These are phyloP conservation scores for Penicillium paxilli DNA, from an alignment of 495 filamentous ascomycete genomes.

Conservation along the genomic window DNA sequence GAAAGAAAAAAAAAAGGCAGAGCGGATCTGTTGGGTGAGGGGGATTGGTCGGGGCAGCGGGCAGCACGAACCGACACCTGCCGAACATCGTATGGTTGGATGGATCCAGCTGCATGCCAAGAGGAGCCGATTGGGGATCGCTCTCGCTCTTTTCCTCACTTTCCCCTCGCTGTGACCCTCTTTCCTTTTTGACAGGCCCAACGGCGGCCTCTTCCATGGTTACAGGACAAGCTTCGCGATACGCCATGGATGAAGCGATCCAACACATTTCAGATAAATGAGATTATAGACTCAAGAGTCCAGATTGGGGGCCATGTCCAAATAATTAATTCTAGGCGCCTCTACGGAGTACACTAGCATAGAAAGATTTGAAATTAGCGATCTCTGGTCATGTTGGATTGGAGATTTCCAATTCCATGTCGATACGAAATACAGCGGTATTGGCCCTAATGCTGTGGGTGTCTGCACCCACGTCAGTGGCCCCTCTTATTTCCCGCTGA, in stretches of 20 bases:
- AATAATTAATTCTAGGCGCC: too few species aligned
- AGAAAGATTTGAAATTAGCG: too few species aligned
- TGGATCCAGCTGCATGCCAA: not conserved
- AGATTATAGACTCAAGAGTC: not conserved
- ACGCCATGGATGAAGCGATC: not conserved
- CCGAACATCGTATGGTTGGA: not conserved
- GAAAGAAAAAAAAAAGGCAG: not conserved
- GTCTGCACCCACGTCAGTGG: constrained; percentile 1
- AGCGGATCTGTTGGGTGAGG: not conserved
- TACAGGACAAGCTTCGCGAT: not conserved
- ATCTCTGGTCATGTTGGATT: too few species aligned
- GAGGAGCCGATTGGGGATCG: not conserved
- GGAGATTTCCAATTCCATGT: not conserved
- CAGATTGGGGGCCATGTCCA: not conserved
- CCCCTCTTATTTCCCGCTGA: too few species aligned
- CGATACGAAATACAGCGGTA: not conserved
- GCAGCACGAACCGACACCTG: not conserved
- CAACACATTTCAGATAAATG: too few species aligned
- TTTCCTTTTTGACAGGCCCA: not conserved
- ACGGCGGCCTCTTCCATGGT: constrained; percentile 6
- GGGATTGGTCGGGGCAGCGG: constrained; percentile 1
- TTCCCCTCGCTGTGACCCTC: not conserved
- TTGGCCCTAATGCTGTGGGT: not conserved
- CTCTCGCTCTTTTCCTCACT: not conserved
- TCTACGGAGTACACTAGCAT: too few species aligned